phyloP scores from a whole-genome alignment of 371 early-diverging fungal species.

The Mucor racemosus region DNA sequence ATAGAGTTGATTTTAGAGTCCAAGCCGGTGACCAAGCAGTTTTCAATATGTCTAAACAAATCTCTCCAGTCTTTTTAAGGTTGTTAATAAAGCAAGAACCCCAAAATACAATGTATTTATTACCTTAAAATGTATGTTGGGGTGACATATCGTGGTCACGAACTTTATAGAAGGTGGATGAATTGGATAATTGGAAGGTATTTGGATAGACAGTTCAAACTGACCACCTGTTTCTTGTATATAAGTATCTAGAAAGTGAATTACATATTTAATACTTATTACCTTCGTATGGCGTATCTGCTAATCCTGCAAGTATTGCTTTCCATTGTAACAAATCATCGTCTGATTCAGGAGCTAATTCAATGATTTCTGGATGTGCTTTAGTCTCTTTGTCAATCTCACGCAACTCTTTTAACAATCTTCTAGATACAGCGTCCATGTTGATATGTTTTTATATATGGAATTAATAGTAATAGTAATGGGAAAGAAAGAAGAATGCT shows the following conservation, averaged over 20 bases:
- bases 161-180: slow-evolving; percentile 75
- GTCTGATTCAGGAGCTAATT: slow-evolving; percentile 69
- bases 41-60: slow-evolving; percentile 84
- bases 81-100: neutral
- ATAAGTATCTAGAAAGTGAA: neutral
- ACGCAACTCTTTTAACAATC: slow-evolving; percentile 67
- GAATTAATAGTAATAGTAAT: neutral
- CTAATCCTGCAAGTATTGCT: slow-evolving; percentile 82
- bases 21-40: slow-evolving; percentile 87
- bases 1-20: slow-evolving; percentile 73
- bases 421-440: slow-evolving; percentile 62
- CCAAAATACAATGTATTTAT: slow-evolving; percentile 6
- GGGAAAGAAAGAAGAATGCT: neutral
- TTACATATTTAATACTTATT: neutral
- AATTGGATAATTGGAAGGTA: slow-evolving; percentile 74
- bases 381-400: slow-evolving; percentile 60
- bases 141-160: slow-evolving; percentile 82
- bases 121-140: slow-evolving; percentile 80
- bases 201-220: slow-evolving; percentile 61
- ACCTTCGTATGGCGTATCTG: slow-evolving; percentile 87
- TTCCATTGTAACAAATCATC: slow-evolving; percentile 88
- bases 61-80: slow-evolving; percentile 72
- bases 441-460: neutral
- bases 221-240: slow-evolving; percentile 48
- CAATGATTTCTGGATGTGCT: slow-evolving; percentile 60